Evolutionary conservation across 345 rosid genomes (phyloP), one percentile per base, ranked within the genome.

Genomic region (Linum lewisii): DNA sequence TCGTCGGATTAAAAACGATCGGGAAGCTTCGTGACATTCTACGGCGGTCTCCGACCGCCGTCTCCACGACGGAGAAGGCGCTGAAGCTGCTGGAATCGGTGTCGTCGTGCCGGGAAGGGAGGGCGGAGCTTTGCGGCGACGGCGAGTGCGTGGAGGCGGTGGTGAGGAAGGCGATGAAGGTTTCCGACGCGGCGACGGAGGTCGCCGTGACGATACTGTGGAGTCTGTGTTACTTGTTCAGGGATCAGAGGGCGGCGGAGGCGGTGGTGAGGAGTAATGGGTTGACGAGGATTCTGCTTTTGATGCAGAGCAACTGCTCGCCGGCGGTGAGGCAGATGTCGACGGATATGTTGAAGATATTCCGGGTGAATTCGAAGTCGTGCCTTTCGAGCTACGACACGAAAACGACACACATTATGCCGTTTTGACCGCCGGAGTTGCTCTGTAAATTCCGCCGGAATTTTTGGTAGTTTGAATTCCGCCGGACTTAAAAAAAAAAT

Each of bases 291-390:
- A 64, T 89, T 1, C 65, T 93, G 74, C 59, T 89, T 77, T 67
- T 93, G 75, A 85, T 93, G 77, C 99, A 93, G 67, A 89, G 97
- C 51, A 82, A 84, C 38, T 85, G 91, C 57, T 74, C 99, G 42
- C 84, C 82, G 16, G 68, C 67, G 29, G 94, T 84, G 26, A 72
- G 84, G 70, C 84, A 80, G 68, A 93, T 87, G 97, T 72, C 84
- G 18, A 68, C 75, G 5, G 97, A 93, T 65, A 32, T 93, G 72
- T 66, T 93, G 26, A 89, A 80, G 75, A 78, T 79, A 37, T 85
- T 82, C 57, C 69, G 84, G 70, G 66, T 75, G 38, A 75, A 77
- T 66, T 81, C 79, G 15, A 71, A 77, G 63, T 79, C 80, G 20
- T 81, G 78, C 32, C 78, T 86, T 42, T 59, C 88, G 21, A 71